phyloP scores from a whole-genome alignment of 202 grass and related monocot genomes.

The Panicum hallii region DNA sequence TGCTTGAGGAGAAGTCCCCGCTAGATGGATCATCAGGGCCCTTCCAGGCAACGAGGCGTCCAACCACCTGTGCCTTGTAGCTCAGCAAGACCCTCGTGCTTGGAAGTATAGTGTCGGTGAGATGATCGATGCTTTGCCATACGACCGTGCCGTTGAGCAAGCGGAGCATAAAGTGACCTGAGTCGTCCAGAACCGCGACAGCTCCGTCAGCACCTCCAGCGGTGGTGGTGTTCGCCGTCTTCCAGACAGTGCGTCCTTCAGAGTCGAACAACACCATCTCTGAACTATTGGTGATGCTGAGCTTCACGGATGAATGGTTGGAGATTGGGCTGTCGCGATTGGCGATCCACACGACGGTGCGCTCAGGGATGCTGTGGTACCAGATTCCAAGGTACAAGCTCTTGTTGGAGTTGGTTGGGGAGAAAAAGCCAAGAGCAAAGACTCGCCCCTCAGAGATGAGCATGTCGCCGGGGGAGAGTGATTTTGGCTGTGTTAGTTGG shows the following conservation, averaged over 20 bases:
- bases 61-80: not conserved
- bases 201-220: not conserved
- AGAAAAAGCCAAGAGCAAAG: constrained; percentile 64
- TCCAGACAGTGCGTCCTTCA: constrained; percentile 35
- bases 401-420: not conserved
- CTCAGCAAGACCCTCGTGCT: not conserved
- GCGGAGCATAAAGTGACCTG: constrained; percentile 50
- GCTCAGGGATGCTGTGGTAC: constrained; percentile 48
- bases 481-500: constrained; percentile 25
- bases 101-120: constrained; percentile 46
- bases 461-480: constrained; percentile 21
- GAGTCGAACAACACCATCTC: constrained; percentile 45
- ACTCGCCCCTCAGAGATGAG: constrained; percentile 31
- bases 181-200: constrained; percentile 41
- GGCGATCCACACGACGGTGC: constrained; percentile 63
- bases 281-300: constrained; percentile 33
- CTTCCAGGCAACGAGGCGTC: constrained; percentile 50
- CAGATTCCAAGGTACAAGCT: constrained; percentile 59
- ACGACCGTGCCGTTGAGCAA: not conserved
- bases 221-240: not conserved
- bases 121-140: constrained; percentile 77
- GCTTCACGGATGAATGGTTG: not conserved
- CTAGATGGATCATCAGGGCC: constrained; percentile 54
- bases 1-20: not conserved
- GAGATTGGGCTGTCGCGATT: constrained; percentile 58